Evolutionary conservation across 108 stramenopile genomes (phyloP).

Genomic region (Cyclotella choctawhatcheeana): DNA sequence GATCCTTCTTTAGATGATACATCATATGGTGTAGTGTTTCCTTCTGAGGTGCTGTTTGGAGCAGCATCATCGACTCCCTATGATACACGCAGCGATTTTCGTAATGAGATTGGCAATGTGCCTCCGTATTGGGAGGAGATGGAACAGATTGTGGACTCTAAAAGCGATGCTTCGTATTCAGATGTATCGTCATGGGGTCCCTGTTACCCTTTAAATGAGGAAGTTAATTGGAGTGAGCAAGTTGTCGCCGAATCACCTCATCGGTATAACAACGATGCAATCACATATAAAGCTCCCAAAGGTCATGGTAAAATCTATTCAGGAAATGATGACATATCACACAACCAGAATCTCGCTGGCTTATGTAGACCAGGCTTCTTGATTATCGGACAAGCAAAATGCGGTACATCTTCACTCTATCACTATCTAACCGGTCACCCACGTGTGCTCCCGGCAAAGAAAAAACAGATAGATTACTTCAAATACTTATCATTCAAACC

Average conservation of each 20-base stretch:
- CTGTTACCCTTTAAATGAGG: constrained; percentile 26
- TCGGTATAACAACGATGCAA: constrained; percentile 14
- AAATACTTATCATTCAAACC: constrained; percentile 38
- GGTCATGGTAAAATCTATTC: constrained; percentile 1
- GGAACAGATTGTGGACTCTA: constrained; percentile 11
- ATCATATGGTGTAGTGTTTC: neutral
- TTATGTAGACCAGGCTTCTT: constrained; percentile 85
- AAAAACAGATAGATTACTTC: constrained; percentile 90
- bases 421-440: constrained; percentile 86
- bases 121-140: constrained; percentile 43
- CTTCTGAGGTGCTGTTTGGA: constrained; percentile 13
- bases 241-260: constrained; percentile 1
- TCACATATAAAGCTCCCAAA: constrained; percentile 5
- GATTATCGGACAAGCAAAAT: constrained; percentile 89
- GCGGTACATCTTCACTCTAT: constrained; percentile 75
- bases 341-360: constrained; percentile 35
- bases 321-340: neutral
- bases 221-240: constrained; percentile 11
- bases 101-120: constrained; percentile 10
- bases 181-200: constrained; percentile 44
- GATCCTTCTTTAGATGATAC: neutral
- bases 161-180: neutral
- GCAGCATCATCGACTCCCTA: constrained; percentile 7
- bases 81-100: constrained; percentile 17
- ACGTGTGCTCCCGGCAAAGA: constrained; percentile 71